Conservation (phyloP, 352 stramenopile genomes). For the Phytopythium helicoides region DNA sequence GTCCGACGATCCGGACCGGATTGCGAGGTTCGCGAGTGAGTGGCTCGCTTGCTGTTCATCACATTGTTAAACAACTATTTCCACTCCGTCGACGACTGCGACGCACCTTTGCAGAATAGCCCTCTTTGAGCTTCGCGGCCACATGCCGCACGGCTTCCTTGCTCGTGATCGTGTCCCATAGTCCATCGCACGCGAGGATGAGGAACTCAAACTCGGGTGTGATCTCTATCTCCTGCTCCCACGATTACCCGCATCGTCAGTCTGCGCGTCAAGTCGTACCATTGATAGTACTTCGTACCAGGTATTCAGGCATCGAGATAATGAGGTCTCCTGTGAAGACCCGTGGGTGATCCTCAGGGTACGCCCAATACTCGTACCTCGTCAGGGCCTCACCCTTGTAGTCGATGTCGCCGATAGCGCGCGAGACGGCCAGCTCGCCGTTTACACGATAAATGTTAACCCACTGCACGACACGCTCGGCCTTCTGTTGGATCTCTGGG, state of each 20-base stretch:
- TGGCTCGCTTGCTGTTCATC: slow-evolving; percentile 66
- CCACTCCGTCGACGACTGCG: background rate
- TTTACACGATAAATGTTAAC: slow-evolving; percentile 89
- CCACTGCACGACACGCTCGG: slow-evolving; percentile 79
- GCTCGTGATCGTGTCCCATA: slow-evolving; percentile 93
- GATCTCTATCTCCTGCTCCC: slow-evolving; percentile 79
- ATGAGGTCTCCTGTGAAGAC: slow-evolving; percentile 86
- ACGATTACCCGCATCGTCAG: background rate
- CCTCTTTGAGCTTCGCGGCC: slow-evolving; percentile 59
- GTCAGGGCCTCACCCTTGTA: slow-evolving; percentile 84
- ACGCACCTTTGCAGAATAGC: slow-evolving; percentile 61
- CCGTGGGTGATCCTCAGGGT: slow-evolving; percentile 75
- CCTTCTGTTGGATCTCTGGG: slow-evolving; percentile 79
- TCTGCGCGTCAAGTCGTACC: background rate
- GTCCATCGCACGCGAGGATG: slow-evolving; percentile 89
- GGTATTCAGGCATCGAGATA: slow-evolving; percentile 82
- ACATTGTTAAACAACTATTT: slow-evolving; percentile 3
- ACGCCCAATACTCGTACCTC: slow-evolving; percentile 84
- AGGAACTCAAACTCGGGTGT: slow-evolving; percentile 90
- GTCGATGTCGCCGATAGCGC: slow-evolving; percentile 90
- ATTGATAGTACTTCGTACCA: slow-evolving; percentile 19
- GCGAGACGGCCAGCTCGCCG: slow-evolving; percentile 90
- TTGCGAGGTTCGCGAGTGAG: slow-evolving; percentile 81
- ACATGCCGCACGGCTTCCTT: slow-evolving; percentile 90
- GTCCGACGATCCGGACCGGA: slow-evolving; percentile 83